Evolutionary conservation across 2,329 filamentous ascomycete species (phyloP), one percentile per base, ranked within the genome.

Genomic region (Bisporella sp.): DNA sequence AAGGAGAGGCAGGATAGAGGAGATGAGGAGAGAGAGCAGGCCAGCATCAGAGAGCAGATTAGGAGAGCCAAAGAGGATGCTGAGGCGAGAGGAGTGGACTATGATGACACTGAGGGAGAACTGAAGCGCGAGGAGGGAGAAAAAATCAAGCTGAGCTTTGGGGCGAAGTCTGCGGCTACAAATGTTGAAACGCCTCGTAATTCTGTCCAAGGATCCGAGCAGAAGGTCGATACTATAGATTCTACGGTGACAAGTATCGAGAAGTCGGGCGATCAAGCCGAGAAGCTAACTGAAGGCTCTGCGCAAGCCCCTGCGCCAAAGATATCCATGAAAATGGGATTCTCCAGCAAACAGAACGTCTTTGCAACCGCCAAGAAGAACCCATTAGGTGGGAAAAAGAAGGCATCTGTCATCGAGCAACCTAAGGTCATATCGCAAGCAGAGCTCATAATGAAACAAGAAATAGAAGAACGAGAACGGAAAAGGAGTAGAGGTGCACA

Each of bases 1-100:
- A 92, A 89, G 67, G 91, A 96, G 67, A 79, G 87, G 49, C 84
- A 91, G 68, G 91, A 96, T 61, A 88, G 87, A 59, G 89, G 90
- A 2, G 91, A 96, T 59, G 92, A 97, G 66, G 88, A 95, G 69
- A 71, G 89, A 45, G 91, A 97, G 69, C 85, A 92, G 68, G 81
- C 79, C 63, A 75, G 91, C 72, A 84, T 99, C 42, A 78, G 79
- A 61, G 86, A 89, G 64, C 93, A 97, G 74, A 87, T 97, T 45
- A 80, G 81, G 66, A 75, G 87, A 52, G 91, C 91, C 2, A 77
- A 82, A 60, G 77, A 76, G 54, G 78, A 79, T 46, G 78, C 75
- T 4, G 75, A 77, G 50, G 68, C 67, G 21, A 68, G 71, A 11
- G 66, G 68, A 0, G 67, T 69, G 1, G 71, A 73, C 43, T 66